Percentiles rank a stretch among this genome's conserved stretches.
Conservation (phyloP, 2,329 filamentous ascomycete genomes). For the Fusarium ambrosium region DNA sequence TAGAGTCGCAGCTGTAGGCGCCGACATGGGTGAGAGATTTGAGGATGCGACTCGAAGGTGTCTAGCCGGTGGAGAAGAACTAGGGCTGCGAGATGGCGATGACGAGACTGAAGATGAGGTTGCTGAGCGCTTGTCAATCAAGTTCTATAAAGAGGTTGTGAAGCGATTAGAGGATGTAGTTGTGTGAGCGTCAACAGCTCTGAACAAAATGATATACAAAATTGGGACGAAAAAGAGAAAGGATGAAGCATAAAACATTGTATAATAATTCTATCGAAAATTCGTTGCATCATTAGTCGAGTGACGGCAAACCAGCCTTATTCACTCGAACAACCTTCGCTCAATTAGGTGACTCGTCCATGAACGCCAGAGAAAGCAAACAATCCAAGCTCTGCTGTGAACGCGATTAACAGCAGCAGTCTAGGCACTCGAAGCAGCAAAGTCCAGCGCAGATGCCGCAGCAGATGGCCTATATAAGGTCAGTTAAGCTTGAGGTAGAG, state of each 20-base stretch:
- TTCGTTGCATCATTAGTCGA: constrained; percentile 23
- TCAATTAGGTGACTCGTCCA: constrained; percentile 28
- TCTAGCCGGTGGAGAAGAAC: constrained; percentile 52
- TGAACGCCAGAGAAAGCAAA: constrained; percentile 38
- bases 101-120: constrained; percentile 58
- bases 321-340: neutral
- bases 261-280: constrained; percentile 11
- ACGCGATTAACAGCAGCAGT: constrained; percentile 49
- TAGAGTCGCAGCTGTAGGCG: constrained; percentile 52
- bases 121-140: constrained; percentile 56
- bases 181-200: constrained; percentile 42
- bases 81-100: constrained; percentile 54
- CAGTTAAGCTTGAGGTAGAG: neutral
- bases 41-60: constrained; percentile 55
- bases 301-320: constrained; percentile 2
- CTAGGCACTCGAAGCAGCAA: constrained; percentile 56
- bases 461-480: constrained; percentile 53
- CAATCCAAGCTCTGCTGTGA: neutral
- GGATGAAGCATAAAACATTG: neutral
- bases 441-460: constrained; percentile 57
- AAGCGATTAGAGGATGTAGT: constrained; percentile 56
- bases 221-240: neutral
- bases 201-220: neutral
- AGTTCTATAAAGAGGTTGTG: constrained; percentile 61
- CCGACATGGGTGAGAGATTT: constrained; percentile 57